Base-by-base conservation (phyloP, 2,329 filamentous ascomycete species). In the Diaporthe nobilis region DNA sequence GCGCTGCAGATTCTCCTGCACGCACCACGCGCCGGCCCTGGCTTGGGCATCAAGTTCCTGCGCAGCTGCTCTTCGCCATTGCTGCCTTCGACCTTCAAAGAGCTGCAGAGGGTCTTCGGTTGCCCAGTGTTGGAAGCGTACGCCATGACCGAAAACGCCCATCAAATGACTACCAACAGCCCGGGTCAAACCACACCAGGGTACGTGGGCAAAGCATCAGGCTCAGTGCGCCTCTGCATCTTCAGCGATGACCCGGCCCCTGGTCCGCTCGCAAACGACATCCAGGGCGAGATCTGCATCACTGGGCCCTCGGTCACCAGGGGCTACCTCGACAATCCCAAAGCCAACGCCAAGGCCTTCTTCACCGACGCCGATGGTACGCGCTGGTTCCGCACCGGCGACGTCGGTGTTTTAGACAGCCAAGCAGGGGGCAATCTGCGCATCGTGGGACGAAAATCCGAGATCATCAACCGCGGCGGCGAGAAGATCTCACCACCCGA, bases 401-500 rank as follows among this genome's bases (percentile, higher is more conserved):
- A 98, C 82, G 94, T 97, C 83, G 95, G 95, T 71, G 93, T 93
- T 85, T 89, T 91, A 81, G 94, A 97, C 80, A 31, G 47, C 39
- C 28, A 51, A 3, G 85, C 91, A 76, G 94, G 97, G 78, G 94
- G 94, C 77, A 97, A 96, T 81, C 87, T 97, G 13, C 89, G 94
- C 81, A 96, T 97, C 84, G 97, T 95, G 0, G 95, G 95, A n/a
- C 89, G 95, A 68, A 97, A 97, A 85, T 97, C 97, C 88, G 95
- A 98, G 85, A 88, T 98, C 71, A 97, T 98, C 87, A 95, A 95
- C 85, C 96, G 96, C 85, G 94, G 93, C 73, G 95, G 95, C 77
- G 95, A 97, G 86, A 97, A 97, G 87, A 97, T 97, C 82, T 94
- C 92, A 79, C 95, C 95, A 1, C 96, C 97, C 74, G 95, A 97